Conservation (phyloP, 2,329 filamentous ascomycete genomes). For the Talaromyces funiculosus region DNA sequence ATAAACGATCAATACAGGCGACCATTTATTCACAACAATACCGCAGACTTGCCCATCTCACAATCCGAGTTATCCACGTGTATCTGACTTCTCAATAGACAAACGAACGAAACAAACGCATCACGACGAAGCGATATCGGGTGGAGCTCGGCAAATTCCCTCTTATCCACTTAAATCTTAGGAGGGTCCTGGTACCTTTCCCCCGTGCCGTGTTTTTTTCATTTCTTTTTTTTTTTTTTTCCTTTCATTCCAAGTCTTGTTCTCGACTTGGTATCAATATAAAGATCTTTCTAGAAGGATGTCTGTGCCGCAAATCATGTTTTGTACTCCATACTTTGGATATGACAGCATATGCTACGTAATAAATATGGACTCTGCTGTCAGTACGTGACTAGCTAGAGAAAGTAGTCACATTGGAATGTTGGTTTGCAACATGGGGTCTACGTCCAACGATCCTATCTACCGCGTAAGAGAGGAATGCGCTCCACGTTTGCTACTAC, state of each 20-base stretch:
- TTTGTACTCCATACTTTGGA: not conserved
- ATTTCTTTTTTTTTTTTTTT: not conserved
- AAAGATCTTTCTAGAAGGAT: conserved; percentile 17
- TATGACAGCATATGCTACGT: not conserved
- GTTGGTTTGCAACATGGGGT: not conserved
- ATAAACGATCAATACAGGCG: not conserved
- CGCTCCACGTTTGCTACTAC: not conserved
- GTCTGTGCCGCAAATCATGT: not conserved
- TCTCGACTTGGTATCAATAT: no score
- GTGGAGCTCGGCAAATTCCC: not conserved
- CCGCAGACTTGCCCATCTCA: not conserved
- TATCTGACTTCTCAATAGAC: not conserved
- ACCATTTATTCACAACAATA: not conserved
- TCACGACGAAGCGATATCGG: not conserved
- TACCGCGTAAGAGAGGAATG: not conserved
- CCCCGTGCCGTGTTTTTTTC: not conserved
- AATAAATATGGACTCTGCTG: not conserved
- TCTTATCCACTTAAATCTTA: not conserved
- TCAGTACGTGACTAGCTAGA: not conserved
- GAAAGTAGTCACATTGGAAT: not conserved
- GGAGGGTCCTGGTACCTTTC: not conserved
- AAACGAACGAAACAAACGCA: not conserved
- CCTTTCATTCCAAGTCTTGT: not conserved
- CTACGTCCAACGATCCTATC: not conserved
- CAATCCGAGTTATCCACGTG: not conserved